Evolutionary conservation across 1,139 yeast genomes (phyloP), one percentile per base, ranked within the genome.

Genomic region (Yamadazyma spencermartinsiae): DNA sequence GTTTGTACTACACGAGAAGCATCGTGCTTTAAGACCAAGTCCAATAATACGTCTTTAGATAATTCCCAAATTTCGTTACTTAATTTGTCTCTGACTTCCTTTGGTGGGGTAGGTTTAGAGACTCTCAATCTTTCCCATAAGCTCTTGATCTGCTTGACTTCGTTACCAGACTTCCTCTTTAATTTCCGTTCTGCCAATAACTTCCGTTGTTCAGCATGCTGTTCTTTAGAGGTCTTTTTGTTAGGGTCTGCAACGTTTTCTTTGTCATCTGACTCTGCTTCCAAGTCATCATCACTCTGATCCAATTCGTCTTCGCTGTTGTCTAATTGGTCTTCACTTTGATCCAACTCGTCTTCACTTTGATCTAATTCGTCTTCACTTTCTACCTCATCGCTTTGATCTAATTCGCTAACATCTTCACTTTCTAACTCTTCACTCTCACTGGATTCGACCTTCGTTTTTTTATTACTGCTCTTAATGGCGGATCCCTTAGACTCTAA

Each of bases 1-100:
- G 98, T 89, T 64, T 92, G 98, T 20, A 92, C 95, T 40, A 92
- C 94, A 66, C 98, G 79, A 21, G 96, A 88, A 13, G 98, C 94
- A 72, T 92, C 98, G 59, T 92, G 98, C 68, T 92, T 90, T 68
- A 92, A 63, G 28, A 90, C 97, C 50, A 92, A 74, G 54, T 90
- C 98, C 51, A 79, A 79, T 40, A 89, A 78, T 36, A 81, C 80
- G 54, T 85, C 90, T 54, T 83, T 77, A 34, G 95, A 72, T 45
- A 87, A 74, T 16, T 75, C 81, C 96, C 97, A 90, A 31, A 87
- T 82, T 63, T 90, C 94, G 50, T 85, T 76, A 55, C 92, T 79
- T 36, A 89, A 70, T 63, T 84, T 83, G 45, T 84, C 86, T 60
- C 97, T 82, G 25, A 84, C 77, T 43, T 74, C 80, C 49, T 84